These are phyloP conservation scores for Eleusine indica DNA, from an alignment of 176 grass and related monocot species.

Conservation along the genomic window DNA sequence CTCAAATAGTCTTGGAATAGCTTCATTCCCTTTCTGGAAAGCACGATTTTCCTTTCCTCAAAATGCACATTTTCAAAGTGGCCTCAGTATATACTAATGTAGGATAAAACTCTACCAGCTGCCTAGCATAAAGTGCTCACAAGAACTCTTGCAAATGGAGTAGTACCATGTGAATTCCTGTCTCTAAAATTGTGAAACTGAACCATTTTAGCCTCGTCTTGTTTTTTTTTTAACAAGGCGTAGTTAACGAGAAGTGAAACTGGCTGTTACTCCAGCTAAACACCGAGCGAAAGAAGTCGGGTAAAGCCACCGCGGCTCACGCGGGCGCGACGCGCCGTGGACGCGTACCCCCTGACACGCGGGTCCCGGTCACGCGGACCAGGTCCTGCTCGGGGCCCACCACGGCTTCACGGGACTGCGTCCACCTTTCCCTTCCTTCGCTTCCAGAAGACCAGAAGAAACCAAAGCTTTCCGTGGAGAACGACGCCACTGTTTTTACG, in stretches of 20 bases:
- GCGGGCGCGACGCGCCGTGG: constrained; percentile 3
- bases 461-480: too few species aligned
- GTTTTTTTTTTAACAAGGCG: neutral
- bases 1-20: neutral
- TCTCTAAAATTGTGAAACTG: too few species aligned
- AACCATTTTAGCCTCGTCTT: too few species aligned
- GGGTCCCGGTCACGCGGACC: neutral
- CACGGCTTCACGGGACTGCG: neutral
- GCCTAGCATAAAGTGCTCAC: too few species aligned
- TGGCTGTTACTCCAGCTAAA: neutral
- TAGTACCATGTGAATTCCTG: too few species aligned
- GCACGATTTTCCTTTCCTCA: too few species aligned
- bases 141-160: too few species aligned
- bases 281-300: neutral
- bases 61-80: too few species aligned
- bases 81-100: too few species aligned
- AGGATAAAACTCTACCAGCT: too few species aligned
- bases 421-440: neutral
- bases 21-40: too few species aligned
- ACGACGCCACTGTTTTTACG: too few species aligned
- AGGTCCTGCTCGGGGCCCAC: neutral
- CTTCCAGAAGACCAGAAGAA: constrained; percentile 23
- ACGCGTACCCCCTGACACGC: neutral
- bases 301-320: neutral
- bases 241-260: neutral